These are phyloP conservation scores for Cystofilobasidium capitatum DNA, from an alignment of 768 basidiomycete species.

Conservation along the genomic window DNA sequence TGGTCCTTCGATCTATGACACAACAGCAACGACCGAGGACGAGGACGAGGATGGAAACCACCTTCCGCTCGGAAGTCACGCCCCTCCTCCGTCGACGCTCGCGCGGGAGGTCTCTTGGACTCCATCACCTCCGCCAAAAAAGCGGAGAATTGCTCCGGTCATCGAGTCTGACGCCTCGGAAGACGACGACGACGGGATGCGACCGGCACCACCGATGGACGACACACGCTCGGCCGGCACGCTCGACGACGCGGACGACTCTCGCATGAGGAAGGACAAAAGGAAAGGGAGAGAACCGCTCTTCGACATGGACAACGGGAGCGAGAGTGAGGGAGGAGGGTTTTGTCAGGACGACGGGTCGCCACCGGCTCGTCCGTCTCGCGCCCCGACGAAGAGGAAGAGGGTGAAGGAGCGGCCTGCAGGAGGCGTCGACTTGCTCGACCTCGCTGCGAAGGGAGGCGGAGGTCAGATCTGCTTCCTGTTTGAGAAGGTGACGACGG, in stretches of 20 bases:
- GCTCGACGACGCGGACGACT: conserved; percentile 5
- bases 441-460: conserved; percentile 3
- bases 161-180: too few relatives aligned
- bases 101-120: neutral
- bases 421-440: conserved; percentile 1
- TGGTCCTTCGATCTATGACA: neutral
- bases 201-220: too few relatives aligned
- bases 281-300: too few relatives aligned
- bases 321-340: neutral
- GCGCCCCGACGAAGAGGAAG: neutral
- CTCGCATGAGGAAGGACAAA: too few relatives aligned
- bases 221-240: too few relatives aligned
- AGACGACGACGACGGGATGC: neutral
- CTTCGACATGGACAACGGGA: neutral
- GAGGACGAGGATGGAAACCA: neutral
- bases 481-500: conserved; percentile 19
- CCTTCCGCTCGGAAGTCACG: neutral
- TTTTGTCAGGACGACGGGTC: neutral
- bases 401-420: neutral
- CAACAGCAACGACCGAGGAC: neutral
- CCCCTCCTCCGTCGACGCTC: neutral
- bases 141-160: too few relatives aligned
- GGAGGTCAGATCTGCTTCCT: conserved; percentile 21
- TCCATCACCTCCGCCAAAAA: neutral
- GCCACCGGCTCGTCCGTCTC: too few relatives aligned